Evolutionary conservation across 345 rosid species (phyloP).

Genomic region (Brassica nigra): DNA sequence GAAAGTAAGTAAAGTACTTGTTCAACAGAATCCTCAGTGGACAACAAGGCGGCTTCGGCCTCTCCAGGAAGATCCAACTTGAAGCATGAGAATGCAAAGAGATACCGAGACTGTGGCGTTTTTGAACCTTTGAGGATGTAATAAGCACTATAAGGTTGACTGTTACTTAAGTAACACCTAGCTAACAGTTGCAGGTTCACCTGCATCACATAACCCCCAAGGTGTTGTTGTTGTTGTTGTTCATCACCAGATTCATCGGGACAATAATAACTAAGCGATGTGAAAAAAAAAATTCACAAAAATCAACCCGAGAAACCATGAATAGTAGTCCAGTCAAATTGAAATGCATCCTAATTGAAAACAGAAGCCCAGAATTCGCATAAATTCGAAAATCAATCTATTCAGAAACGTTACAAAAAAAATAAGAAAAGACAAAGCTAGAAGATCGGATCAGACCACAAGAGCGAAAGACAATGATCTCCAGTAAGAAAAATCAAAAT

Average conservation of each 20-base stretch:
- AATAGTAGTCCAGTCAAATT: too few species aligned
- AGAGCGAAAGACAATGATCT: background rate
- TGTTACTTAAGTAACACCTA: conserved; percentile 76
- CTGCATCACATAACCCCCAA: conserved; percentile 45
- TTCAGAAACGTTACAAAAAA: background rate
- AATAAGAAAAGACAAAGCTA: background rate
- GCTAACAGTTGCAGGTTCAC: conserved; percentile 79
- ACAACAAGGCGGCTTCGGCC: conserved; percentile 82
- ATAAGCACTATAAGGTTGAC: conserved; percentile 78
- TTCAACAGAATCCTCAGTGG: conserved; percentile 53
- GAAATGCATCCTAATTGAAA: background rate
- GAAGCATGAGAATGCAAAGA: conserved; percentile 85
- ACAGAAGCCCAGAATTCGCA: background rate
- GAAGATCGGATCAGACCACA: background rate
- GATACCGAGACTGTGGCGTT: conserved; percentile 84
- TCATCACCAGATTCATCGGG: background rate
- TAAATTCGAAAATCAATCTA: background rate
- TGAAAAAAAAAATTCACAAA: too few species aligned
- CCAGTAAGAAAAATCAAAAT: background rate
- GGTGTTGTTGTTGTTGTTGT: background rate
- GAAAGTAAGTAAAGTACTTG: conserved; percentile 49
- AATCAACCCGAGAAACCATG: background rate
- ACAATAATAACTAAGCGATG: background rate
- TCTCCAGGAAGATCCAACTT: conserved; percentile 86
- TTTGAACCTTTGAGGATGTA: conserved; percentile 79